Evolutionary conservation across 23 red algal genomes (phyloP), one percentile per base, ranked within the genome.

Genomic region (Gracilaria gracilis): DNA sequence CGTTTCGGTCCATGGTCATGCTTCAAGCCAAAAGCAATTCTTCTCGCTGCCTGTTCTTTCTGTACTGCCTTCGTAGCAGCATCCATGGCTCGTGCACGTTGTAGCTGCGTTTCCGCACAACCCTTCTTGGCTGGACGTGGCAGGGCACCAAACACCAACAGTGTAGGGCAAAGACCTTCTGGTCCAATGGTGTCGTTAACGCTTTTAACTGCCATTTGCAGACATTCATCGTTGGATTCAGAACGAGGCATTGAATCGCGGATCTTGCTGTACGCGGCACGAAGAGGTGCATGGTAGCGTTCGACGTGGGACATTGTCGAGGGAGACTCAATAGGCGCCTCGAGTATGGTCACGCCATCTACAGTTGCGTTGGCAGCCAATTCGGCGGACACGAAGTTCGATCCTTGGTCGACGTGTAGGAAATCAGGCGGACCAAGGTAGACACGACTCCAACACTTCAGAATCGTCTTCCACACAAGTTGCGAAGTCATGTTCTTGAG

Each of bases 171-270:
- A 1, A 87, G 83, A 9, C 62, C 83, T 54, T 87, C 83, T 19
- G 83, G 62, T 38, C 67, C 40, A 21, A 73, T 57, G 21, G 83
- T 87, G 62, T 75, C 64, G 69, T 87, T 87, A 0, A 87, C 35
- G 34, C 23, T 39, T 12, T 74, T 74, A 5, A 71, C 38, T 2
- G 83, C 46, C 48, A 81, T 59, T 31, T 87, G 83, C 34, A 87
- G 29, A 28, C 83, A 87, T 17, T 83, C 0, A 7, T 83, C 80
- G 20, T 83, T 65, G 0, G 47, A 59, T 34, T 81, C 77, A 9
- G 47, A 58, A 14, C 83, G 40, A 13, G n/a, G 46, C 40, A 74
- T 72, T 1, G 28, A 57, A 16, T 74, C 50, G 21, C 64, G 33
- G 3, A 72, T 69, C 66, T 59, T 72, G 27, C 16, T 23, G 50